Conservation (phyloP, 2,329 filamentous ascomycete species). For the Colletotrichum sp. region DNA sequence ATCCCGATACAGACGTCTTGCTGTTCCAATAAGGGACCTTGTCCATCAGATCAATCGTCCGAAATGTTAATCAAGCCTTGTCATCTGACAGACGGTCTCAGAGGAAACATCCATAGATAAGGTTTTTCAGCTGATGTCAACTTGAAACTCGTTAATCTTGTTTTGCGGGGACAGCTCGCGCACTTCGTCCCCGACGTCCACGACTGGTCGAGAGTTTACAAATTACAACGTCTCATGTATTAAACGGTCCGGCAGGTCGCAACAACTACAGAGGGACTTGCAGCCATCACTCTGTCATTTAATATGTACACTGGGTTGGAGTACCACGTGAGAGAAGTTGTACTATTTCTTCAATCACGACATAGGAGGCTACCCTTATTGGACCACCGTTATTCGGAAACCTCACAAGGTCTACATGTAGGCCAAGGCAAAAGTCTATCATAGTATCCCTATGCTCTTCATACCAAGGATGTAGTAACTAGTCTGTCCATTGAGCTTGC, state of each 20-base stretch:
- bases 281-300: background rate
- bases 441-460: background rate
- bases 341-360: background rate
- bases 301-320: background rate
- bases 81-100: background rate
- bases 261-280: background rate
- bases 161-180: background rate
- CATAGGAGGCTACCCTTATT: background rate
- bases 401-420: background rate
- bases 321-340: background rate
- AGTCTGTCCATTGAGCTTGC: background rate
- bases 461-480: no score
- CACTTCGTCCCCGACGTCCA: background rate
- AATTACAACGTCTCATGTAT: no score
- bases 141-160: background rate
- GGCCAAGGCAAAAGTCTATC: background rate
- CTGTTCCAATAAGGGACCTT: background rate
- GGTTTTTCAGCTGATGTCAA: background rate
- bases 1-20: background rate
- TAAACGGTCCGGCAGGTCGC: background rate
- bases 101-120: background rate
- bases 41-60: background rate
- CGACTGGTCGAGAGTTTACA: background rate
- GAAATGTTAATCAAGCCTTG: background rate
- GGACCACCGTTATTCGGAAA: background rate